phyloP scores from a whole-genome alignment of 2,329 filamentous ascomycete species.

The Amauroascus verrucosus region DNA sequence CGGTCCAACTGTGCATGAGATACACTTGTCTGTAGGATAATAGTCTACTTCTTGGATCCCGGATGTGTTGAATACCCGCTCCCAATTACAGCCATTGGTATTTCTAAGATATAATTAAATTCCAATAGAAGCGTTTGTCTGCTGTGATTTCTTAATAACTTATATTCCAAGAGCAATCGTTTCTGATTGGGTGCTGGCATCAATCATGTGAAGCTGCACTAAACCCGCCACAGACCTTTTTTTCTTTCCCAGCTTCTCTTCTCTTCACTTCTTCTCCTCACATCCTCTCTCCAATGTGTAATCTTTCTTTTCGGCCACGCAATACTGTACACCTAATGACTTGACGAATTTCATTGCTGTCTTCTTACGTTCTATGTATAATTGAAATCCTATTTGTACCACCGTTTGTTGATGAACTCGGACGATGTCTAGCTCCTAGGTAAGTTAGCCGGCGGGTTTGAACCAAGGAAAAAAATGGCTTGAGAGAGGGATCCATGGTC shows the following conservation, averaged over 20 bases:
- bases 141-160: no score
- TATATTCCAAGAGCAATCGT: no score
- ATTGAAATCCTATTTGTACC: background rate
- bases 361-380: background rate
- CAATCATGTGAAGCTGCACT: background rate
- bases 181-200: background rate
- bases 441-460: constrained; percentile 1
- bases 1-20: background rate
- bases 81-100: no score
- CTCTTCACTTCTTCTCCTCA: background rate
- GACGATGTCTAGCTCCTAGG: background rate
- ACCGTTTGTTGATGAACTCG: background rate
- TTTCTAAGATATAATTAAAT: no score
- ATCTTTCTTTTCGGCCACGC: background rate
- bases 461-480: constrained; percentile 3
- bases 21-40: no score
- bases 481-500: constrained; percentile 5
- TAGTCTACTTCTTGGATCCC: no score
- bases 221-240: background rate
- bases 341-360: constrained; percentile 7
- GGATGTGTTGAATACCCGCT: no score
- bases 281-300: background rate
- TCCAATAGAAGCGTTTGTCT: no score
- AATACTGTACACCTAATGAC: background rate
- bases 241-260: background rate